Base-by-base conservation (phyloP, 352 stramenopile species). In the Phytophthora pistaciae region DNA sequence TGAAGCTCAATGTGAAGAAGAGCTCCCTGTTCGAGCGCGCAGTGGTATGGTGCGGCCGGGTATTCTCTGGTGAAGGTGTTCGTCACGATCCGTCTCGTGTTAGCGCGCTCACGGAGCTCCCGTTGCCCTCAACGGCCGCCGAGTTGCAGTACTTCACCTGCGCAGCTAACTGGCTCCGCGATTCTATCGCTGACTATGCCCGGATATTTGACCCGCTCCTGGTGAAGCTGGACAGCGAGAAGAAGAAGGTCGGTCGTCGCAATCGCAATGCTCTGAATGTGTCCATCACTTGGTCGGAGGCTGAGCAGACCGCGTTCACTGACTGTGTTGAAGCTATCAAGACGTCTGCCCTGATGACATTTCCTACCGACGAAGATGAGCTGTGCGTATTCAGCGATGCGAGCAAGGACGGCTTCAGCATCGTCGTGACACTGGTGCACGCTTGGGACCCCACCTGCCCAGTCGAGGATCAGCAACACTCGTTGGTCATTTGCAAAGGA, bases 91-190 rank as follows among this genome's bases (percentile, higher is more conserved):
- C 40, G 40, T 49, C 40, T 8, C 40, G 40, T 7, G 40, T 49
- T 6, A 20, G 40, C 6, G 50, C 56, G 16, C 44, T 75, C 0
- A 64, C 52, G n/a, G 29, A 38, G 10, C 59, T 79, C 0, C 68
- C 70, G 3, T 4, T 56, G 8, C 60, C 74, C 2, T 59, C 33
- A 1, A 73, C 49, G 0, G 56, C 58, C 5, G 64, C 46, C 0
- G 55, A 74, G 11, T 48, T 80, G 3, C 68, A 80, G 42, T 55
- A 77, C 13, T 75, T 72, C 25, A 27, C 68, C 0, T 75, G 60
- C 10, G 44, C 64, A 1, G 11, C 57, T 1, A 78, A 73, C 21
- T 75, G 74, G 52, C 33, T 78, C 10, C 54, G 50, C 0, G 66
- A 76, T 5, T 67, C 49, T n/a, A 55, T 75, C 20, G 42, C 64